Evolutionary conservation across 176 grass and related monocot genomes (phyloP).

Genomic region (Oryza glumipatula): DNA sequence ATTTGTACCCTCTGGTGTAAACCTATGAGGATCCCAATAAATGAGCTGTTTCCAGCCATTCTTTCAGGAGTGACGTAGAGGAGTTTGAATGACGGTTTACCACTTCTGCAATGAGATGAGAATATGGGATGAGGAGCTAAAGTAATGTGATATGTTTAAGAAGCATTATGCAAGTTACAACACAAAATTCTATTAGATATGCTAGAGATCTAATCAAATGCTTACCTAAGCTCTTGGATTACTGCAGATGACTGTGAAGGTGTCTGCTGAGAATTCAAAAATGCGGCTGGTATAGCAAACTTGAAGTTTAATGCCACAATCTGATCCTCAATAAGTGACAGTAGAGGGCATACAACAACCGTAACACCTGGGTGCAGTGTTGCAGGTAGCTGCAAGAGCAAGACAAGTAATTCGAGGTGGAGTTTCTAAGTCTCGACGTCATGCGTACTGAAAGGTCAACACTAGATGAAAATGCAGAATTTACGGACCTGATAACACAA

Average conservation of each 20-base stretch:
- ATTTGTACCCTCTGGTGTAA: slow-evolving; percentile 80
- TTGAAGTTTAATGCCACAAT: slow-evolving; percentile 81
- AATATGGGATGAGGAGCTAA: slow-evolving; percentile 29
- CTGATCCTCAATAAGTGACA: slow-evolving; percentile 97
- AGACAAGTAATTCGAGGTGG: slow-evolving; percentile 28
- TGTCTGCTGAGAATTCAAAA: slow-evolving; percentile 92
- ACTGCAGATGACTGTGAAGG: slow-evolving; percentile 74
- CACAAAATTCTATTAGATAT: not conserved
- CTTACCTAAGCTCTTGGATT: slow-evolving; percentile 78
- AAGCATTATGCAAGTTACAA: not conserved
- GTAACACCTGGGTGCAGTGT: slow-evolving; percentile 85
- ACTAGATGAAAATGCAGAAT: not conserved
- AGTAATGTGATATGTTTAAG: slow-evolving; percentile 2
- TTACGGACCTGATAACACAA: slow-evolving; percentile 82
- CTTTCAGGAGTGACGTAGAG: slow-evolving; percentile 94
- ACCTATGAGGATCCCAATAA: slow-evolving; percentile 68
- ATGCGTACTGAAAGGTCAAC: slow-evolving; percentile 28
- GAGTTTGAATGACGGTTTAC: slow-evolving; percentile 74
- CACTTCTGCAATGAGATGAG: slow-evolving; percentile 51
- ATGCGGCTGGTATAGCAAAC: slow-evolving; percentile 76
- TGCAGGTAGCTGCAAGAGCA: slow-evolving; percentile 87
- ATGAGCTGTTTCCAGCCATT: slow-evolving; percentile 58
- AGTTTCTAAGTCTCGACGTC: slow-evolving; percentile 4
- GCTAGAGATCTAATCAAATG: not conserved
- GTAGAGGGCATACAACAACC: slow-evolving; percentile 73